phyloP scores from a whole-genome alignment of 2,329 filamentous ascomycete genomes.

The Phoma sp. region DNA sequence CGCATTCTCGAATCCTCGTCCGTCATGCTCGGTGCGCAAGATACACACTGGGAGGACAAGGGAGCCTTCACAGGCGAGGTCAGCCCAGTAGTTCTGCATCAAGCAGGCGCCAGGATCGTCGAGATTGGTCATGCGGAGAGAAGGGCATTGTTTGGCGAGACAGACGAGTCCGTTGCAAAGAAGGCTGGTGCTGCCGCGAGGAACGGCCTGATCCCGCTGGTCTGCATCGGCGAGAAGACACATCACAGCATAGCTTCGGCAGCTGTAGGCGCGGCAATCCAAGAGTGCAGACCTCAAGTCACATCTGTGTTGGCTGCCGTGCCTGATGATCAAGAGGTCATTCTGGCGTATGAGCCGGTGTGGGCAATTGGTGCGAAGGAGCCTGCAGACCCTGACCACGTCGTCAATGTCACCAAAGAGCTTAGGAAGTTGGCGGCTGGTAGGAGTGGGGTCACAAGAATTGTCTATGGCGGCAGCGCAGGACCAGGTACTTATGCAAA shows the following conservation, averaged over 20 bases:
- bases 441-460: conserved; percentile 65
- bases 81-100: conserved; percentile 69
- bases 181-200: conserved; percentile 73
- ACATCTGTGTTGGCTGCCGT: conserved; percentile 66
- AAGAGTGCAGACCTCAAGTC: conserved; percentile 71
- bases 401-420: conserved; percentile 71
- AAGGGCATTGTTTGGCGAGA: conserved; percentile 73
- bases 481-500: conserved; percentile 76
- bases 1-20: conserved; percentile 57
- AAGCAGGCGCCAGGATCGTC: conserved; percentile 73
- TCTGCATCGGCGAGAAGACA: conserved; percentile 79
- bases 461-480: conserved; percentile 83
- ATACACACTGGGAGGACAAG: conserved; percentile 71
- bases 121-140: conserved; percentile 85
- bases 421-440: conserved; percentile 62
- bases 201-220: conserved; percentile 75
- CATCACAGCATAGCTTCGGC: conserved; percentile 52
- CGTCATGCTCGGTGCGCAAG: conserved; percentile 75
- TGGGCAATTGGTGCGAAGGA: conserved; percentile 82
- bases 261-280: conserved; percentile 64
- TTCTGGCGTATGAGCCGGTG: conserved; percentile 85
- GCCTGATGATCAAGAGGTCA: conserved; percentile 68
- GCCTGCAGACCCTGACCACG: conserved; percentile 74
- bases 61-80: conserved; percentile 82
- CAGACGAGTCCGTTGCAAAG: conserved; percentile 68